Percentiles rank a stretch among this genome's conserved stretches.
Conservation (phyloP, 2,329 filamentous ascomycete genomes). For the Microsporum audouinii region DNA sequence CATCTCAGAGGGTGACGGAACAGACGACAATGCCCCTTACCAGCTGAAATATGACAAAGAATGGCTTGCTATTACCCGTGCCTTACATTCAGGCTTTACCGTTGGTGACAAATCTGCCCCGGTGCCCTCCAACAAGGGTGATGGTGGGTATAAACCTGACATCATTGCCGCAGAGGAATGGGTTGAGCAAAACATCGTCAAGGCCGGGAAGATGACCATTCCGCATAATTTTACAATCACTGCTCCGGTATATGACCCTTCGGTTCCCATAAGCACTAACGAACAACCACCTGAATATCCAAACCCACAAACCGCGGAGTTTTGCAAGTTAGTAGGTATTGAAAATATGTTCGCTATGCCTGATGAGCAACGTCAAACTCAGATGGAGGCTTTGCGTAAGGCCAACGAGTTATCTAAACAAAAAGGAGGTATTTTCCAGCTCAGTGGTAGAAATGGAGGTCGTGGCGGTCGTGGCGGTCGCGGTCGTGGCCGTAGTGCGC, state of each 20-base stretch:
- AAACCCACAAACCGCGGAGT: slow-evolving; percentile 73
- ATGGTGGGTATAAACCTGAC: slow-evolving; percentile 54
- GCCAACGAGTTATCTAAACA: slow-evolving; percentile 13
- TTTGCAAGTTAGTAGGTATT: slow-evolving; percentile 68
- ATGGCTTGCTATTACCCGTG: slow-evolving; percentile 87
- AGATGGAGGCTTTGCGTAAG: slow-evolving; percentile 6
- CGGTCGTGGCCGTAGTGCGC: slow-evolving; percentile 5
- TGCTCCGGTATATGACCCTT: slow-evolving; percentile 57
- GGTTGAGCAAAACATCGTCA: slow-evolving; percentile 66
- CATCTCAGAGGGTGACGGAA: slow-evolving; percentile 24
- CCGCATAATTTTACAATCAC: slow-evolving; percentile 69
- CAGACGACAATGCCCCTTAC: slow-evolving; percentile 37
- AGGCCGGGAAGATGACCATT: slow-evolving; percentile 50
- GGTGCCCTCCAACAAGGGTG: slow-evolving; percentile 51
- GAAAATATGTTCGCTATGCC: slow-evolving; percentile 62
- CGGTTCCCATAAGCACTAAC: slow-evolving; percentile 45
- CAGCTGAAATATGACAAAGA: slow-evolving; percentile 75
- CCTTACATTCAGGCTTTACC: slow-evolving; percentile 55
- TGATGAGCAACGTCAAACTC: slow-evolving; percentile 55
- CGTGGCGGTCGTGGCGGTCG: slow-evolving; percentile 7
- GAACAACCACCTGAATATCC: slow-evolving; percentile 69
- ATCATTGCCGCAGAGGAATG: slow-evolving; percentile 64
- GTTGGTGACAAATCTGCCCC: slow-evolving; percentile 49
- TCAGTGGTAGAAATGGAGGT: slow-evolving; percentile 10
- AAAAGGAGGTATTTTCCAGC: neutral